Base-by-base conservation (phyloP, 164 flowering plant species). In the Euptelea pleiosperma region DNA sequence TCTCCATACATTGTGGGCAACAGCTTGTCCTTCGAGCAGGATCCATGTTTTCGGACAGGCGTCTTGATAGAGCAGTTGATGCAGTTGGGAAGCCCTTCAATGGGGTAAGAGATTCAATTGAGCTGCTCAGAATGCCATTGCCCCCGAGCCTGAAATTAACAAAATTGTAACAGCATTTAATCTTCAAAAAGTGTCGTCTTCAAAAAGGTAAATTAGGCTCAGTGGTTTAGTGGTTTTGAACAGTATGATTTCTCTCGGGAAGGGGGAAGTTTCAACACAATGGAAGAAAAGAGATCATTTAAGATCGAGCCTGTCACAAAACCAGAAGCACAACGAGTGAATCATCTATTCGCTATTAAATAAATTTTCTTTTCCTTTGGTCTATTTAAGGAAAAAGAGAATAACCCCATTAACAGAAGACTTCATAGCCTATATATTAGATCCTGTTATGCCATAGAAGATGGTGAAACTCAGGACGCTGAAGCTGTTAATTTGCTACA, bases 1-100 rank as follows among this genome's bases (percentile, higher is more conserved):
- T 79, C 70, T 75, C 82, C 42, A 52, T 58, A 65, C 99, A 93
- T 4, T 74, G 73, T 1, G 88, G 79, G 65, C 99, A 93, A 44
- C 83, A 85, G 48, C 68, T 70, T 11, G 55, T 48, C 60, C 64
- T 77, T 44, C 61, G 73, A 50, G 70, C 35, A 47, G 82, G 77
- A 64, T 81, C 87, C 21, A 59, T 47, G 65, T 71, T 84, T 60
- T 83, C 89, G 4, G 76, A 61, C 3, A 65, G 41, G 0, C 70
- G 78, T 46, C 79, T 78, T 1, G 73, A 52, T 40, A 69, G 67
- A 67, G 78, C 19, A 39, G 57, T 30, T 30, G 55, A 44, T 8
- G 67, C 52, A 41, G 62, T 57, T 1, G 82, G 54, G 33, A 79
- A 70, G 34, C 61, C 69, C 70, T 78, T 89, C 61, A 77, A 21